Percentiles rank a stretch among this genome's conserved stretches.
These are phyloP conservation scores for Meripilus lineatus DNA, from an alignment of 1,284 basidiomycete genomes.

Conservation along the genomic window DNA sequence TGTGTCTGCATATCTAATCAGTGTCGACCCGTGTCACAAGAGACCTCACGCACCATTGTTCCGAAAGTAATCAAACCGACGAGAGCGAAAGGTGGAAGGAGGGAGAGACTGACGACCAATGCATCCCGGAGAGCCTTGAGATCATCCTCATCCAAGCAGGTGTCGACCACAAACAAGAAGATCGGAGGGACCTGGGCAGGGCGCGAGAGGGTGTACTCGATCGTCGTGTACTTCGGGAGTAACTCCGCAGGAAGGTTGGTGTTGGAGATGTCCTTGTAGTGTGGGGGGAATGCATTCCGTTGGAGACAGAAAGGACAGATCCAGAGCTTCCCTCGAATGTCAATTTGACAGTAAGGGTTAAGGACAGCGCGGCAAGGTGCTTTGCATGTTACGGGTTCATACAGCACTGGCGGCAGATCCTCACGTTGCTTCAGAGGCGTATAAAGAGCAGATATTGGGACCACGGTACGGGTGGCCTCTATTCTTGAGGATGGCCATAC, in stretches of 20 bases:
- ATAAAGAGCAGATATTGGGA: constrained; percentile 97
- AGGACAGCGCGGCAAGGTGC: constrained; percentile 95
- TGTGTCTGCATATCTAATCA: constrained; percentile 59
- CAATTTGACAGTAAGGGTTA: constrained; percentile 99
- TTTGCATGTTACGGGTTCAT: constrained; percentile 99
- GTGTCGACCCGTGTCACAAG: not conserved
- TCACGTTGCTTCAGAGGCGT: constrained; percentile 94
- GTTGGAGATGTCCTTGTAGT: constrained; percentile 98
- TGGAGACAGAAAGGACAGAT: constrained; percentile 98
- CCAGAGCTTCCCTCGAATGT: constrained; percentile 98
- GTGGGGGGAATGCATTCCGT: constrained; percentile 95
- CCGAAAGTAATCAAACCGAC: constrained; percentile 96
- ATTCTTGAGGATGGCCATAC: constrained; percentile 97
- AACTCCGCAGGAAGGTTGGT: constrained; percentile 96
- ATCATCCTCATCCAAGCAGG: constrained; percentile 95
- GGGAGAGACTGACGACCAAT: constrained; percentile 87
- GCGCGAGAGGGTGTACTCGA: constrained; percentile 95
- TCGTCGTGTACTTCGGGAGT: constrained; percentile 97
- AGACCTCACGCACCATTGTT: constrained; percentile 73
- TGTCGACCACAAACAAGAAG: constrained; percentile 97
- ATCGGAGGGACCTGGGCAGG: constrained; percentile 91
- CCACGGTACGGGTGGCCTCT: constrained; percentile 96
- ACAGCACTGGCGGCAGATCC: constrained; percentile 93
- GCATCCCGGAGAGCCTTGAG: constrained; percentile 93
- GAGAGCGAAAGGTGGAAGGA: constrained; percentile 91